Evolutionary conservation across 257 asterid genomes (phyloP).

Genomic region (Mitragyna speciosa): DNA sequence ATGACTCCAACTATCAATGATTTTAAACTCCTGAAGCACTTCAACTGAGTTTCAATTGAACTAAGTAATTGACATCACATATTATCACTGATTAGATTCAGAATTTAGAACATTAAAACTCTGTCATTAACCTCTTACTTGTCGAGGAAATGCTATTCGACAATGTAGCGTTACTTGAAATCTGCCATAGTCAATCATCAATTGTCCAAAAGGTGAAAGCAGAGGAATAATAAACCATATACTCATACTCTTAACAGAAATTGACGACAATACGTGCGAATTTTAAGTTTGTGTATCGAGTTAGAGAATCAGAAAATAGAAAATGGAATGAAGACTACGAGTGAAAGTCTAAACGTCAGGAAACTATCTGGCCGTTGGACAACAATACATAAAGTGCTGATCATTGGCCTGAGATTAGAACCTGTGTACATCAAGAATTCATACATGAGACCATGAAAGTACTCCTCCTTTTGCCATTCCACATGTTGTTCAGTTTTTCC

Average conservation of each 20-base stretch:
- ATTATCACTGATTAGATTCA: too few relatives aligned
- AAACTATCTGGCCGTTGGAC: neutral
- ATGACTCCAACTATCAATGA: neutral
- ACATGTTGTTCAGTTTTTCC: too few relatives aligned
- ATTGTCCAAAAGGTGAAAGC: neutral
- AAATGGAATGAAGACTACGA: neutral
- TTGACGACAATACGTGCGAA: neutral
- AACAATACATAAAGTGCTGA: neutral
- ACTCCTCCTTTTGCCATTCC: too few relatives aligned
- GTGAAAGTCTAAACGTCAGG: too few relatives aligned
- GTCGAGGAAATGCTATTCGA: neutral
- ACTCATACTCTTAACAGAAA: neutral
- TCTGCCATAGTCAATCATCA: neutral
- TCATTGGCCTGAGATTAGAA: neutral
- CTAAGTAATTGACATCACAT: neutral
- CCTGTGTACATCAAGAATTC: constrained; percentile 5
- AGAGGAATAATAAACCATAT: neutral
- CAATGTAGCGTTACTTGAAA: neutral
- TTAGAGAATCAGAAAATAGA: neutral
- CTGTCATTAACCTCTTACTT: neutral
- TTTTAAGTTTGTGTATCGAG: neutral
- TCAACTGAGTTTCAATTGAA: neutral
- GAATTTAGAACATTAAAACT: neutral
- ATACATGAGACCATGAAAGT: too few relatives aligned
- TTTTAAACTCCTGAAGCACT: neutral